Evolutionary conservation across 805 yeast genomes (phyloP), one percentile per base, ranked within the genome.

Genomic region (Candida multigemmis): DNA sequence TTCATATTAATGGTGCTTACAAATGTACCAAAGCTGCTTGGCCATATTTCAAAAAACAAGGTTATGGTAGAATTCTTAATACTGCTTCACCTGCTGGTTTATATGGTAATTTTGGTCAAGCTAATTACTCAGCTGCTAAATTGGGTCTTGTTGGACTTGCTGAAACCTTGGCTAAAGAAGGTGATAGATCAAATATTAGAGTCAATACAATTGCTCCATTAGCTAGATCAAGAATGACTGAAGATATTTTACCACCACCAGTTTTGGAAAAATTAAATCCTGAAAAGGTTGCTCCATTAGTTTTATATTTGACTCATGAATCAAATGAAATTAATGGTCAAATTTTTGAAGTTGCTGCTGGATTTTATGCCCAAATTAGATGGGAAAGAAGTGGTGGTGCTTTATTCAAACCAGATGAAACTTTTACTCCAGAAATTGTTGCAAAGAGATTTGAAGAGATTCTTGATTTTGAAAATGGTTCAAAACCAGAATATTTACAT

Each of bases 1-100:
- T 89, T 25, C 98, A 89, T 59, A 65, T 91, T 33, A 81, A 74
- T 43, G 97, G 96, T 43, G 83, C 95, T 10, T 89, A 71, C 59
- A 76, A 74, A 59, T 74, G 83, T 29, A 77, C 94, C 23, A 69
- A 71, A 41, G 87, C 94, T 13, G 95, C 96, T 21, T 89, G 97
- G 97, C 86, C 89, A 6, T 67, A 80, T 49, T 73, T 89, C 65
- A 74, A 74, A 50, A 59, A 81, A 38, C 96, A 91, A 56, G 72
- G 74, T 35, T 89, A 66, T 48, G 98, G 98, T 38, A 71, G 97
- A 43, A 70, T 89, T 42, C 58, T 89, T 44, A 87, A 85, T 68
- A 87, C 96, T n/a, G 76, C 94, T 15, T 86, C 96, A 4, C 96
- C 97, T 4, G 97, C 97, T 19, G 98, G 98, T 13, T 67, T 89